Percentiles rank a stretch among this genome's conserved stretches.
Conservation (phyloP, 2,329 filamentous ascomycete species). For the Phaeophleospora eucalypticola region DNA sequence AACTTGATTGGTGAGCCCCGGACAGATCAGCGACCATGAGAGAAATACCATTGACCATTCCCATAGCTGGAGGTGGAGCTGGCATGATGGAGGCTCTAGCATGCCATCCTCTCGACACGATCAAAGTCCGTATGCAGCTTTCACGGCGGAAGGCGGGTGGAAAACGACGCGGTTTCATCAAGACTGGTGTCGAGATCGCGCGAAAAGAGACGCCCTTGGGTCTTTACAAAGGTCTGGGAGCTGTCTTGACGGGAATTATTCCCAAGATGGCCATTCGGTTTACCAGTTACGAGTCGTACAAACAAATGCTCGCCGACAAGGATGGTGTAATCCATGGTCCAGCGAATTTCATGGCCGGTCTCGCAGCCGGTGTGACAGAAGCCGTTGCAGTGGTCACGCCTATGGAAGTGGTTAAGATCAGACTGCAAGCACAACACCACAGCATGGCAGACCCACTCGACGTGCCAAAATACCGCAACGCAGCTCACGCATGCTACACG, state of each 20-base stretch:
- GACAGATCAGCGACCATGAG: slow-evolving; percentile 27
- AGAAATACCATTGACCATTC: slow-evolving; percentile 10
- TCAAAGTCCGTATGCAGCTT: slow-evolving; percentile 99
- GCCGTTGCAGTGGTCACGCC: slow-evolving; percentile 94
- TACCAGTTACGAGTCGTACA: slow-evolving; percentile 94
- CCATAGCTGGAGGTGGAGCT: slow-evolving; percentile 82
- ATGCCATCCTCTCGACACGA: slow-evolving; percentile 94
- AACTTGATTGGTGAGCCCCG: slow-evolving; percentile 73
- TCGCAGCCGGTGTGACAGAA: slow-evolving; percentile 91
- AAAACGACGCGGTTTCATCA: slow-evolving; percentile 81
- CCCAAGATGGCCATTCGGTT: slow-evolving; percentile 99
- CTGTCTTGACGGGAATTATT: slow-evolving; percentile 91
- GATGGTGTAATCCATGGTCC: slow-evolving; percentile 64
- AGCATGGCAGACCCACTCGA: slow-evolving; percentile 95
- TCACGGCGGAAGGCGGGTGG: slow-evolving; percentile 76
- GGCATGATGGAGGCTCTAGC: slow-evolving; percentile 99
- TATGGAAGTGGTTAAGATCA: slow-evolving; percentile 99
- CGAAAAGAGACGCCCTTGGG: slow-evolving; percentile 85
- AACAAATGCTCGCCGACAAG: slow-evolving; percentile 70
- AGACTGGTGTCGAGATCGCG: slow-evolving; percentile 81
- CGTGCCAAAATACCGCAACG: slow-evolving; percentile 94
- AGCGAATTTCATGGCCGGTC: slow-evolving; percentile 75
- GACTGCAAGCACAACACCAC: slow-evolving; percentile 96
- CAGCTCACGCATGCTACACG: slow-evolving; percentile 76
- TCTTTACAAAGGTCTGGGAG: slow-evolving; percentile 96